These are phyloP conservation scores for Flaveria brownii DNA, from an alignment of 129 eudicot species.

Conservation along the genomic window DNA sequence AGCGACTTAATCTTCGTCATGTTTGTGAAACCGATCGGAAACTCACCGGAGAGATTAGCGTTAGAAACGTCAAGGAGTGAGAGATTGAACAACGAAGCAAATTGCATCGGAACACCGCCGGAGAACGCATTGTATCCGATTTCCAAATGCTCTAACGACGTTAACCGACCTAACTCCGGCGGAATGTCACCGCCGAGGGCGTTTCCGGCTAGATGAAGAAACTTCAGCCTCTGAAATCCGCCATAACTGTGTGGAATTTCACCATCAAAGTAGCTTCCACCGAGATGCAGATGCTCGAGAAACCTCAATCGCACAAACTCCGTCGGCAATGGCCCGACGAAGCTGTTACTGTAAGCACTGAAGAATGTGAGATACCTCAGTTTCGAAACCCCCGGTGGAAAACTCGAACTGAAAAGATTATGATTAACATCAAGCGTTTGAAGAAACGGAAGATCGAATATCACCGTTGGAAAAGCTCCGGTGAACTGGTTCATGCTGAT, in stretches of 20 bases:
- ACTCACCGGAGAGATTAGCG: conserved; percentile 62
- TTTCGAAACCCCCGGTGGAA: conserved; percentile 68
- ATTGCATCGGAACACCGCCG: conserved; percentile 48
- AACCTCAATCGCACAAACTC: conserved; percentile 50
- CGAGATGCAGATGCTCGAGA: conserved; percentile 79
- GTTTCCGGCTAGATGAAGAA: conserved; percentile 70
- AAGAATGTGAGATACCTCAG: conserved; percentile 50
- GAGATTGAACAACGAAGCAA: conserved; percentile 52
- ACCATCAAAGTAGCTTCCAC: conserved; percentile 90
- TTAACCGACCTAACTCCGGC: conserved; percentile 45
- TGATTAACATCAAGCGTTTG: conserved; percentile 73
- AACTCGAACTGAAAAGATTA: conserved; percentile 55
- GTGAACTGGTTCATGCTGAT: conserved; percentile 61
- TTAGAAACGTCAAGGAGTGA: conserved; percentile 63
- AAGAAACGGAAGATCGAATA: conserved; percentile 62
- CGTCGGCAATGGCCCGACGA: conserved; percentile 66
- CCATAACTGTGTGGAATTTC: conserved; percentile 69
- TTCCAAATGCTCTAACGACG: conserved; percentile 62
- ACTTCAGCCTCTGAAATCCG: conserved; percentile 47
- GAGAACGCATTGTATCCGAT: conserved; percentile 71
- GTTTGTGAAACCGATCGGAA: conserved; percentile 62
- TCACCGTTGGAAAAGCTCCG: conserved; percentile 54
- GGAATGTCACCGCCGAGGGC: conserved; percentile 62
- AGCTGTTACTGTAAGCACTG: conserved; percentile 79
- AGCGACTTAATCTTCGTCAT: conserved; percentile 50